Base-by-base conservation (phyloP, 768 basidiomycete genomes). In the Lactifluus volemus region DNA sequence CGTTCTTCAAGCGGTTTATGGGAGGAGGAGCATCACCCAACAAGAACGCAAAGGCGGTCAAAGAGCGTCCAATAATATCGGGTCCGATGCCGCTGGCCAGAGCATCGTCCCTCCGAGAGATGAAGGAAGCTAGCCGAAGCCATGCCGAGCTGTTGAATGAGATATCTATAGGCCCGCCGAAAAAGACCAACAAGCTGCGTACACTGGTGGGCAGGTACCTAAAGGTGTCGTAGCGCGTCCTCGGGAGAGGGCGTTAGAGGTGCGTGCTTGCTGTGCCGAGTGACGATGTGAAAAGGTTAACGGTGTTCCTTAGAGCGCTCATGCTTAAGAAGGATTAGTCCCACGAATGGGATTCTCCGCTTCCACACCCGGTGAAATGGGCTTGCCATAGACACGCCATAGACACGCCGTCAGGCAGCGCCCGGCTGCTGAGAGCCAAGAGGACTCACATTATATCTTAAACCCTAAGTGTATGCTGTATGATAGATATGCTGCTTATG, bases 71-170 rank as follows among this genome's bases (percentile, higher is more conserved):
- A 21, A 45, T 61, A 32, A 74, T 74, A 56, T 74, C 73, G 11
- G 71, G 70, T 30, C 73, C 73, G 38, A 68, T 70, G 60, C 72
- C 72, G 19, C 64, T 74, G 10, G 63, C 59, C 45, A 56, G 59
- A n/a, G 53, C 65, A 19, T 53, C 63, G 21, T 66, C 65, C 38
- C 8, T 66, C 10, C 54, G 63, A 5, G 60, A 64, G 19, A 34
- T 64, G 62, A 64, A 59, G 53, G 59, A 66, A 17, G 51, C 55
- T 14, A 63, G 8, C 49, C 55, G 51, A 49, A 63, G 64, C 49
- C 64, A 63, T 50, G 45, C 51, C 8, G 61, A 60, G 34, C 15
- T 59, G 30, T 60, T 50, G 59, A 58, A 53, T 30, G 58, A 60
- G 59, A 64, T 57, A 53, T 56, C 55, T 9, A 44, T 48, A 8